Evolutionary conservation across 73 alveolate species (phyloP), one percentile per base, ranked within the genome.

Genomic region (Loxodes magnus): DNA sequence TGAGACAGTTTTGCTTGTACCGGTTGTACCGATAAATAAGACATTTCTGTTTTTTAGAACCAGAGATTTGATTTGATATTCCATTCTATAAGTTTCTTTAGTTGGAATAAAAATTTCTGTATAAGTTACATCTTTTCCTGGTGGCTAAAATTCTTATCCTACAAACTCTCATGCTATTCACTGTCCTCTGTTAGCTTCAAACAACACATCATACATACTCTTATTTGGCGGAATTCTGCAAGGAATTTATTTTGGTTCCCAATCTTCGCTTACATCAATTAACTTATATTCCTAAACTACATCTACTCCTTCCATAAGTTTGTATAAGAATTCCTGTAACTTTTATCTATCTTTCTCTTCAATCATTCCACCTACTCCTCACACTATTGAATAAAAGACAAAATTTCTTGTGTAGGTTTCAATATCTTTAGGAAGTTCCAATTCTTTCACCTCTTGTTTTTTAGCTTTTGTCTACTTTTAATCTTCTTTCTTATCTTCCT

Each of bases 1-100:
- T 71, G 88, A 84, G 35, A 94, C 94, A 14, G 99, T 91, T 69
- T 96, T 96, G 33, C 99, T 99, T 39, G 99, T 96, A 29, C 99
- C 99, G 3, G 99, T 95, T 3, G 99, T 98, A 0, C 99, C 99
- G 30, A 94, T 75, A 43, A 96, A 75, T 64, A 96, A 70, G 44
- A 86, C 68, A 76, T 96, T 97, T 64, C 85, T 75, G 33, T 84
- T 80, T 63, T 74, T 71, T 28, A 77, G 71, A 15, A 89, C 92
- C 16, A 94, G 71, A 19, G 88, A 79, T 38, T 84, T 80, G 50
- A 93, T 63, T 59, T 94, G 78, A 74, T 91, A 84, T 55, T 84
- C 74, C 62, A 91, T 83, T 70, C 98, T 87, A 54, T 91, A 75
- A 2, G 98, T 86, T 68, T 96, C 99, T 2, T 84, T 60, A 2